Base-by-base conservation (phyloP, 495 filamentous ascomycete species). In the Penicillium chermesinum region DNA sequence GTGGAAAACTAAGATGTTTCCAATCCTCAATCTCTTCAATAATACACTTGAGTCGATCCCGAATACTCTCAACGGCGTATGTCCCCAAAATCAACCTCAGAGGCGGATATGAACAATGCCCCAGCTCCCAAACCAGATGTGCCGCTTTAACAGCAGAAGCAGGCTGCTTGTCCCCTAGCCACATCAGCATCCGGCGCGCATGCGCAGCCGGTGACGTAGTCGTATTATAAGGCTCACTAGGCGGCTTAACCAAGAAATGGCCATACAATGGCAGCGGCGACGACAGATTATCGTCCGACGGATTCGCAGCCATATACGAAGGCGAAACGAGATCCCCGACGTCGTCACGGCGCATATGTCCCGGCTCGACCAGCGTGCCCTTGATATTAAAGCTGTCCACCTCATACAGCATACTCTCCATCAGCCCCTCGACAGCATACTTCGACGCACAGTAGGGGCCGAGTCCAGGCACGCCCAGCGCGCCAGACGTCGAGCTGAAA, bases 371-470 rank as follows among this genome's bases (percentile, higher is more conserved):
- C 4, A 96, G 78, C 1, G 93, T 95, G 1, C 87, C 89, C 63
- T 91, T 93, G 58, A 96, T 84, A 54, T 89, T 88, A 64, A 95
- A 94, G 6, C 82, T 77, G 60, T 95, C 91, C 44, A 94, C 81
- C 62, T 98, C 93, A 59, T 96, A 97, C 6, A 95, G 74, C 85
- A 98, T 90, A 22, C 85, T 88, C 70, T 98, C 93, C 51, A 96
- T 88, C 44, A 98, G 70, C 0, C 93, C 93, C 59, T 98, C 93
- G 8, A 95, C 86, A 0, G 93, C 93, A 63, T 95, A 96, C 62
- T 97, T 98, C 1, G 89, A 94, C 0, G 93, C 93, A 64, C 93
- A 95, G 60, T 95, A 97, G 0, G 91, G 91, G 0, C 93, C 90
- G 10, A 97, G 66, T 0, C 91, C 93, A 0, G 93, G 93, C 0